A percentile compares a stretch with the other conserved stretches of the same genome.
phyloP scores from a whole-genome alignment of 139 green algal species.

The Chlamydomonas urium region DNA sequence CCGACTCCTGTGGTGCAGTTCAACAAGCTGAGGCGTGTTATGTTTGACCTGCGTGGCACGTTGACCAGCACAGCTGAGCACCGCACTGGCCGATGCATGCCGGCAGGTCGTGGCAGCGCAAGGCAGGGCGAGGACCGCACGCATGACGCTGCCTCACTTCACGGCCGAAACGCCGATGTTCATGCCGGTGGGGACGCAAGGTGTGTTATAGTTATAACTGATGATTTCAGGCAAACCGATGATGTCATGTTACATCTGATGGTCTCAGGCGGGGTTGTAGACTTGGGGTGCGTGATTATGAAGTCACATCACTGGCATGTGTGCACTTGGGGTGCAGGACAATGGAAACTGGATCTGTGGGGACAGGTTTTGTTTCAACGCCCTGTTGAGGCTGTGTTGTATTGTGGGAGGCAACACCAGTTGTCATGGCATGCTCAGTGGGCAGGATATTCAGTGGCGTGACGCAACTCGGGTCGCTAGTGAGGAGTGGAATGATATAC shows the following conservation, averaged over 20 bases:
- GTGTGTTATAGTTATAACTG: conserved; percentile 33
- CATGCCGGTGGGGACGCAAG: conserved; percentile 98
- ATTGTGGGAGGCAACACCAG: too few relatives aligned
- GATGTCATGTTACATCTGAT: background rate
- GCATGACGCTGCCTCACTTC: conserved; percentile 83
- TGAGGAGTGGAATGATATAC: background rate
- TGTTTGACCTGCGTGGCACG: background rate
- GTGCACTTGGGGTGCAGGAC: background rate
- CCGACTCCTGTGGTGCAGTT: too few relatives aligned
- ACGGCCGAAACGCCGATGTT: conserved; percentile 93
- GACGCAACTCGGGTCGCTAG: too few relatives aligned
- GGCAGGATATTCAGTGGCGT: too few relatives aligned
- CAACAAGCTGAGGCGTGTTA: background rate
- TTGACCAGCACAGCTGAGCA: background rate
- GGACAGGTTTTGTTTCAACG: background rate
- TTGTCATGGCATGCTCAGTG: too few relatives aligned
- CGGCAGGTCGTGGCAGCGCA: conserved; percentile 64
- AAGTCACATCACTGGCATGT: conserved; percentile 1
- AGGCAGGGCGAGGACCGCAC: conserved; percentile 61
- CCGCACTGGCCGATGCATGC: background rate
- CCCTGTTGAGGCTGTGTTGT: background rate
- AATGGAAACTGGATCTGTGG: background rate
- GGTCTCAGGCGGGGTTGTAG: background rate
- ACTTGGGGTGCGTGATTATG: too few relatives aligned
- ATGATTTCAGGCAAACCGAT: background rate